Conservation (phyloP, 2,329 filamentous ascomycete species). For the Colletotrichum sp. region DNA sequence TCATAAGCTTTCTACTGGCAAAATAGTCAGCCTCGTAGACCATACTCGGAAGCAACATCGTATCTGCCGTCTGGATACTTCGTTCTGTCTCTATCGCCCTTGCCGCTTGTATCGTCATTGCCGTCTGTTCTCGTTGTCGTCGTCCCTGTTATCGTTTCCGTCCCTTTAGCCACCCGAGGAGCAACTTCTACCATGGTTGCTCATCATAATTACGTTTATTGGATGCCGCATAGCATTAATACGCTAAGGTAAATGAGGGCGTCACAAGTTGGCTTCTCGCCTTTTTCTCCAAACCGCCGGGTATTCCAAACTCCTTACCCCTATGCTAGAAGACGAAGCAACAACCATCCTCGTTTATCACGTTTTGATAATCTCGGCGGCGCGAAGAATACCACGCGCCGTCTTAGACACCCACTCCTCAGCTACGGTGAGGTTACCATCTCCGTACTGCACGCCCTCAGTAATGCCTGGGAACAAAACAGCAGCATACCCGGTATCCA, state of each 20-base stretch:
- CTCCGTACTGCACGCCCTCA: slow-evolving; percentile 65
- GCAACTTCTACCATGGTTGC: background rate
- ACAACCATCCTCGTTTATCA: background rate
- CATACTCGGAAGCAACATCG: no score
- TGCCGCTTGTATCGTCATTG: no score
- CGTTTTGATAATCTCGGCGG: slow-evolving; percentile 38
- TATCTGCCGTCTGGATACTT: no score
- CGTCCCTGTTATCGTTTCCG: no score
- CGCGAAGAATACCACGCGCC: slow-evolving; percentile 36
- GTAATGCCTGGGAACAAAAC: slow-evolving; percentile 63
- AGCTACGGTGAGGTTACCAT: slow-evolving; percentile 40
- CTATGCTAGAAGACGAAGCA: background rate
- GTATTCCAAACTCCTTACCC: background rate
- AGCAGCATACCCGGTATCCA: slow-evolving; percentile 50
- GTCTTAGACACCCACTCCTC: slow-evolving; percentile 41
- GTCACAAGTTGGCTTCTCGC: background rate
- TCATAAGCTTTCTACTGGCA: no score
- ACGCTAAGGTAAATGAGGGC: background rate
- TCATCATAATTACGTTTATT: background rate
- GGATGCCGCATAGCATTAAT: background rate
- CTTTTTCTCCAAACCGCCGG: background rate
- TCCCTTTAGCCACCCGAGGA: no score
- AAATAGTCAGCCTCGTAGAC: no score
- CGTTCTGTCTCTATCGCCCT: no score
- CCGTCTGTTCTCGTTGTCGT: no score